These are phyloP conservation scores for Colletotrichum nymphaeae DNA, from an alignment of 2,329 filamentous ascomycete genomes.

Conservation along the genomic window DNA sequence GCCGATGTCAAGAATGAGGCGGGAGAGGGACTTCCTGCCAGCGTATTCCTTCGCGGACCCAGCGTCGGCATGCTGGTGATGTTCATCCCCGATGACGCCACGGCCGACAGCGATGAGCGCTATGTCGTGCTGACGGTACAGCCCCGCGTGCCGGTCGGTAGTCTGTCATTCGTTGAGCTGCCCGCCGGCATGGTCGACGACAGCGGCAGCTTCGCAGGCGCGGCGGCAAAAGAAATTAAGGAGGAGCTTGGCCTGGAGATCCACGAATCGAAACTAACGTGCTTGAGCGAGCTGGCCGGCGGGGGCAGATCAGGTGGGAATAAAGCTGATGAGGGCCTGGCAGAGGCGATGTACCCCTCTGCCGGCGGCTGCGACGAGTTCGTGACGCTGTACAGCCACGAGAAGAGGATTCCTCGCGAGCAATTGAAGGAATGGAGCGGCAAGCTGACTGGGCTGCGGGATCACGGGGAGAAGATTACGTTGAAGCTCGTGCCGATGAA, in stretches of 20 bases:
- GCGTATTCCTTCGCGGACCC: conserved; percentile 68
- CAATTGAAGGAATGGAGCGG: conserved; percentile 67
- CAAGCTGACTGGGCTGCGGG: conserved; percentile 66
- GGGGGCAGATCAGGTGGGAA: conserved; percentile 36
- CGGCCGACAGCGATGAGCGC: conserved; percentile 55
- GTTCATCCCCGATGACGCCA: conserved; percentile 62
- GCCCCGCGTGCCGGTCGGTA: conserved; percentile 66
- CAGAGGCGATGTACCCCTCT: conserved; percentile 66
- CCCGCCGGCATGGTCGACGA: conserved; percentile 71
- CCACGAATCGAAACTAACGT: conserved; percentile 56
- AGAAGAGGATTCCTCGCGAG: conserved; percentile 60
- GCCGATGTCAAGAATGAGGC: conserved; percentile 59
- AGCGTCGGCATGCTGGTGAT: conserved; percentile 71
- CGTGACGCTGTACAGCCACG: conserved; percentile 68
- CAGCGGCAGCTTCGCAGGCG: conserved; percentile 64
- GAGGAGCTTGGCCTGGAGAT: conserved; percentile 70
- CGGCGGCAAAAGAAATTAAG: conserved; percentile 69
- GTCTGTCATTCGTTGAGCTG: conserved; percentile 66
- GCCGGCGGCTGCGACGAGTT: conserved; percentile 71
- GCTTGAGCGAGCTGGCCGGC: conserved; percentile 63
- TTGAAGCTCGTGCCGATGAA: conserved; percentile 67
- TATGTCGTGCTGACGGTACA: conserved; percentile 70
- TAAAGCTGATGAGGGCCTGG: conserved; percentile 49
- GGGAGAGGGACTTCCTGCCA: conserved; percentile 63
- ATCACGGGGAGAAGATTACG: conserved; percentile 71